Conservation (phyloP, 2,329 filamentous ascomycete species). For the Xylaria sp. region DNA sequence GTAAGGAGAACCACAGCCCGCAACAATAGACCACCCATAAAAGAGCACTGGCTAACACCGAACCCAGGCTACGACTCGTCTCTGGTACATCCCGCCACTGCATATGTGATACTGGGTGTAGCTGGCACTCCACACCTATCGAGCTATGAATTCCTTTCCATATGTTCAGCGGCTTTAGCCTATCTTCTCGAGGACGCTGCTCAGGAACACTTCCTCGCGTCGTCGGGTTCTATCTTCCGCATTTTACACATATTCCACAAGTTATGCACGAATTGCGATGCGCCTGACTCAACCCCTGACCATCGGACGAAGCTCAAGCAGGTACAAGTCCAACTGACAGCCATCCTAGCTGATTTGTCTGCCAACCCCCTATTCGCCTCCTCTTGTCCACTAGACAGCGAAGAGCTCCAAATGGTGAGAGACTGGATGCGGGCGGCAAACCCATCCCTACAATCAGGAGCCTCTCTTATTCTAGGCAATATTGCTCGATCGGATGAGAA, state of each 20-base stretch:
- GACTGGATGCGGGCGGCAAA: constrained; percentile 43
- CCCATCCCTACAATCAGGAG: constrained; percentile 48
- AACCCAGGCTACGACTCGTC: constrained; percentile 41
- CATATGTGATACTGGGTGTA: constrained; percentile 45
- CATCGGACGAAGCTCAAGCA: constrained; percentile 43
- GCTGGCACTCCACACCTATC: constrained; percentile 38
- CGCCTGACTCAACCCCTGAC: constrained; percentile 42
- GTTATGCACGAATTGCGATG: constrained; percentile 40
- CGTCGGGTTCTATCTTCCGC: constrained; percentile 34
- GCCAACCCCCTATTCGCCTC: constrained; percentile 43
- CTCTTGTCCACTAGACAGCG: constrained; percentile 39
- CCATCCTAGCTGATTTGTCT: constrained; percentile 47
- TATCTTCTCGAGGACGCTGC: constrained; percentile 52
- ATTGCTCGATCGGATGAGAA: constrained; percentile 53
- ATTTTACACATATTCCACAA: constrained; percentile 47
- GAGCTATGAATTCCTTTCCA: constrained; percentile 48
- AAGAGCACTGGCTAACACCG: constrained; percentile 14
- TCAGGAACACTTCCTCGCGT: constrained; percentile 44
- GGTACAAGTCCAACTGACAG: constrained; percentile 46
- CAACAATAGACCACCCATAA: background rate
- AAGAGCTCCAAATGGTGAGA: constrained; percentile 39
- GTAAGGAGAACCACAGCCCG: constrained; percentile 29
- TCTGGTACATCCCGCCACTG: constrained; percentile 42
- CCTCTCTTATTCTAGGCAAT: constrained; percentile 58
- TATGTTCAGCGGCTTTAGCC: constrained; percentile 47